A percentile compares a stretch with the other conserved stretches of the same genome.
These are phyloP conservation scores for Thalassiosira delicatula DNA, from an alignment of 352 stramenopile species.

Conservation along the genomic window DNA sequence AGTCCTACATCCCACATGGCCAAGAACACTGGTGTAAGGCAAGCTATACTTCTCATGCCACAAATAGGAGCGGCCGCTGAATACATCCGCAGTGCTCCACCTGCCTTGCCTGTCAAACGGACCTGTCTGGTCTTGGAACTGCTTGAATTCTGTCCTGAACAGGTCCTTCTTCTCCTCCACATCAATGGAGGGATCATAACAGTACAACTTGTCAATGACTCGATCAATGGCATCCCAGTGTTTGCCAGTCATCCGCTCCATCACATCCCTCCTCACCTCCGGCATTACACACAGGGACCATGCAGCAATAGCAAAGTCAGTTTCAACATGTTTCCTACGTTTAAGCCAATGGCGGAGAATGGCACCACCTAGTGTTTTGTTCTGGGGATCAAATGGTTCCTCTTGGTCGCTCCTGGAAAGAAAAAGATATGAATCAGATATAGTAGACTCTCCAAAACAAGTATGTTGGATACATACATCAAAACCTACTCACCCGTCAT, in stretches of 20 bases:
- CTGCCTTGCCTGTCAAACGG: not conserved
- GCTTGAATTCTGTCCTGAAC: conserved; percentile 49
- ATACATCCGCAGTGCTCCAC: conserved; percentile 29
- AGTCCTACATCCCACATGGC: conserved; percentile 27
- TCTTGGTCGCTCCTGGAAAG: too few relatives aligned
- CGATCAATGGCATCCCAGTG: conserved; percentile 7
- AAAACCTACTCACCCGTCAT: too few relatives aligned
- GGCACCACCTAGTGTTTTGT: conserved; percentile 1
- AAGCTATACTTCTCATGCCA: conserved; percentile 56
- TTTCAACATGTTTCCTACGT: conserved; percentile 22
- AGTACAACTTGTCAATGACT: conserved; percentile 7
- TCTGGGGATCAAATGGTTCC: too few relatives aligned
- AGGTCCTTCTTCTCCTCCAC: not conserved
- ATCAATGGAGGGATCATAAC: not conserved
- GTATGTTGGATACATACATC: too few relatives aligned
- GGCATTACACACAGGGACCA: conserved; percentile 26
- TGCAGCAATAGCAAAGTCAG: conserved; percentile 30
- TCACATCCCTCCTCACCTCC: conserved; percentile 20
- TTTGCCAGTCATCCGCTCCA: not conserved
- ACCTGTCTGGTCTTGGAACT: conserved; percentile 8
- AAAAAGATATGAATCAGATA: too few relatives aligned
- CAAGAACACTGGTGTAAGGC: conserved; percentile 44
- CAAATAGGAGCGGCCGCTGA: conserved; percentile 34
- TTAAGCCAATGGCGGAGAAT: conserved; percentile 24
- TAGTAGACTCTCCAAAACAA: too few relatives aligned